These are phyloP conservation scores for Syzygium syzygioides DNA, from an alignment of 441 rosid species.

Conservation along the genomic window DNA sequence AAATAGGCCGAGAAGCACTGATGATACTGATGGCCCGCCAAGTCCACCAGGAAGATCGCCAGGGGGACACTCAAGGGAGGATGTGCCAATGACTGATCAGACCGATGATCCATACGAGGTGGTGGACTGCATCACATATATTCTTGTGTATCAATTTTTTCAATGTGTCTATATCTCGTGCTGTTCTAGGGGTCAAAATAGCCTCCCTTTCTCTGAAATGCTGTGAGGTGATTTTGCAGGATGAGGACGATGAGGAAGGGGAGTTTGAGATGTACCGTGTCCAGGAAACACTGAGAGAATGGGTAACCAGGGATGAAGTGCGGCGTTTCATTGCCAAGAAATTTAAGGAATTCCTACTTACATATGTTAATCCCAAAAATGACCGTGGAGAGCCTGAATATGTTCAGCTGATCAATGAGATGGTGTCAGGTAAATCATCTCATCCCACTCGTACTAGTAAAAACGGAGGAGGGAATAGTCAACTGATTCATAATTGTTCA, in stretches of 20 bases:
- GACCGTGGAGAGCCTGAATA: conserved; percentile 66
- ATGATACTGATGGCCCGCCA: conserved; percentile 63
- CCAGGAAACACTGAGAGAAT: conserved; percentile 88
- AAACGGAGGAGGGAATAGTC: not conserved
- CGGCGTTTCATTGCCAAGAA: conserved; percentile 86
- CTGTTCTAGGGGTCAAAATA: not conserved
- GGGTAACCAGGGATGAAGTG: conserved; percentile 98
- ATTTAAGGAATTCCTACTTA: conserved; percentile 83
- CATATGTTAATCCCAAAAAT: conserved; percentile 67
- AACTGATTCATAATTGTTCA: not conserved
- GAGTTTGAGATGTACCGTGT: conserved; percentile 92
- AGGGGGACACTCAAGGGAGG: conserved; percentile 57
- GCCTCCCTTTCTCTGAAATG: not conserved
- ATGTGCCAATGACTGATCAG: conserved; percentile 85
- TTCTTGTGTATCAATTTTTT: not conserved
- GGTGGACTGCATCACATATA: not conserved
- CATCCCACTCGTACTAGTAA: not conserved
- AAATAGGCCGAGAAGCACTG: conserved; percentile 46
- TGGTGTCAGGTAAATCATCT: conserved; percentile 69
- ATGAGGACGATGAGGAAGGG: conserved; percentile 70
- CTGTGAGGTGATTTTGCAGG: conserved; percentile 26
- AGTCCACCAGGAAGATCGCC: conserved; percentile 77
- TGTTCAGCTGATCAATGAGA: conserved; percentile 77
- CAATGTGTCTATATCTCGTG: not conserved
- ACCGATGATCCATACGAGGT: conserved; percentile 75